Base-by-base conservation (phyloP, 2,329 filamentous ascomycete genomes). In the Cladosporium sp. region DNA sequence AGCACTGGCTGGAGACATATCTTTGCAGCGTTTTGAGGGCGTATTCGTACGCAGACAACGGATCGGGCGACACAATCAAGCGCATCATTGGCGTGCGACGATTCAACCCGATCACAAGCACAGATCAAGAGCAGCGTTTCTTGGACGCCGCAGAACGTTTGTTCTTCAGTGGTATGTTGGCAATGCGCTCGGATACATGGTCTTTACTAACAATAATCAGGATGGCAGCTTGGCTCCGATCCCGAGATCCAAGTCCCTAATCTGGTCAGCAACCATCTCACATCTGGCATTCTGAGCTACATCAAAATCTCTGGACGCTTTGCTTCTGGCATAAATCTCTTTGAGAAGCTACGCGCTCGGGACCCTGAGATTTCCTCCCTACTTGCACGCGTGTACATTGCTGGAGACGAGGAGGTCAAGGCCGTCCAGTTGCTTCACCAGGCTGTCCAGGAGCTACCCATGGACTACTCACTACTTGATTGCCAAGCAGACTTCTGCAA, bases 191-290 rank as follows among this genome's bases (percentile, higher is more conserved):
- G 13, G 10, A 26, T 28, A 16, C 5, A 34, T 39, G 11, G 18
- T 21, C 7, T 25, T 10, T 23, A 49, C 65, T 70, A 36, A 73
- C 49, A n/a, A 11, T 46, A 0, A 49, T 30, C 70, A 94, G 92
- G 93, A 69, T 96, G 93, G 88, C 94, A 98, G 79, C 83, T 99
- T 26, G 96, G 95, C 64, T 98, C 95, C 21, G 95, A 99, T 76
- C 94, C 94, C 0, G 91, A 97, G 74, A 96, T 98, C 5, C 95
- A 99, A 79, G 94, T 99, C 3, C 95, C 95, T 2, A 99, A 97
- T 74, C 90, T 95, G 66, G 95, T 98, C 65, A 96, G 92, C 18
- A 99, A 99, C 76, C 93, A 98, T 77, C 84, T 99, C 46, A 96
- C 94, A 1, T 89, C 92, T n/a, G 95, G 96, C 3, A 86, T 99